Conservation (phyloP, 1,284 basidiomycete species). For the Heliocybe sulcata region DNA sequence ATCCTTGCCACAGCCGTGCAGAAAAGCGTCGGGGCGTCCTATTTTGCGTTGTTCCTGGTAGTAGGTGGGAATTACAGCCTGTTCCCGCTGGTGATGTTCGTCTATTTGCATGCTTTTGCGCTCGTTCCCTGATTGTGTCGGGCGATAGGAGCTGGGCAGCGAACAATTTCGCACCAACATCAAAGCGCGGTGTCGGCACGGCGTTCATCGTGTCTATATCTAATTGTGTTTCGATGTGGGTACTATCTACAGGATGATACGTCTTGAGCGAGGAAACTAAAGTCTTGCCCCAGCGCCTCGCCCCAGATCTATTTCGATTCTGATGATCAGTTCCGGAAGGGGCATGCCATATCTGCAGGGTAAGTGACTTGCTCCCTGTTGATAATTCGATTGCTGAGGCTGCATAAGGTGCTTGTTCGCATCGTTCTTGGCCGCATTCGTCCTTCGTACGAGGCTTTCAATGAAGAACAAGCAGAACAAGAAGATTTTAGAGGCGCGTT, state of each 20-base stretch:
- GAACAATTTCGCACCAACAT: slow-evolving; percentile 47
- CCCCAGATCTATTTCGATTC: slow-evolving; percentile 54
- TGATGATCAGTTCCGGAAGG: slow-evolving; percentile 39
- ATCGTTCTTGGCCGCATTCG: slow-evolving; percentile 31
- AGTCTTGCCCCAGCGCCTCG: slow-evolving; percentile 30
- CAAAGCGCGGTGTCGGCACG: slow-evolving; percentile 49
- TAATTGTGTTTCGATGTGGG: slow-evolving; percentile 48
- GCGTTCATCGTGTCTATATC: slow-evolving; percentile 52
- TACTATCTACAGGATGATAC: not conserved
- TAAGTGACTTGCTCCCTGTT: slow-evolving; percentile 15
- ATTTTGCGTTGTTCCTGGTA: slow-evolving; percentile 50
- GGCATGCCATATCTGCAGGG: slow-evolving; percentile 45
- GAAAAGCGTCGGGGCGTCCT: slow-evolving; percentile 42
- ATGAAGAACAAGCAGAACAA: slow-evolving; percentile 29
- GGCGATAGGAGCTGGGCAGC: slow-evolving; percentile 46
- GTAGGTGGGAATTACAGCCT: slow-evolving; percentile 46
- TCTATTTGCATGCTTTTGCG: slow-evolving; percentile 1
- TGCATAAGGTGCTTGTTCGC: slow-evolving; percentile 31
- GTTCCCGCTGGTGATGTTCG: slow-evolving; percentile 50
- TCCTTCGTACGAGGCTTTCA: slow-evolving; percentile 32
- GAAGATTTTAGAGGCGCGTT: slow-evolving; percentile 15
- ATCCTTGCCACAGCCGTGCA: slow-evolving; percentile 43
- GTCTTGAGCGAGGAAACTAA: not conserved
- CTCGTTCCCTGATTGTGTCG: not conserved
- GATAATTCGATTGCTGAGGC: not conserved